phyloP scores from a whole-genome alignment of 192 early-diverging fungal genomes.

The Mortierella alpina region DNA sequence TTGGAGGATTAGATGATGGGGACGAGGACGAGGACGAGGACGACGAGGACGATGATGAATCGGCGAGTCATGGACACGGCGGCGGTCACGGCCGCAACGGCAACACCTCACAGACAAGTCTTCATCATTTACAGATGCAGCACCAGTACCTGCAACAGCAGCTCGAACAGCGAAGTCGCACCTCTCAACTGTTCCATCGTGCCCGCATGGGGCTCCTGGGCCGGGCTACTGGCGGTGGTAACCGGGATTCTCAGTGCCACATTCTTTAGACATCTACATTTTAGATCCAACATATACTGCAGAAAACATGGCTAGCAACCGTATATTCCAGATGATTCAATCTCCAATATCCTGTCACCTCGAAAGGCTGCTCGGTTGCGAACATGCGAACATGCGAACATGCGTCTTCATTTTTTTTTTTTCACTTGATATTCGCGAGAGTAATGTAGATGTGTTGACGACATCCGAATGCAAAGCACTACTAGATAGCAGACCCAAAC shows the following conservation, averaged over 20 bases:
- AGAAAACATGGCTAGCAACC: too few relatives aligned
- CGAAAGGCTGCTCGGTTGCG: too few relatives aligned
- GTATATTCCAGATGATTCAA: too few relatives aligned
- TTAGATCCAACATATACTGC: too few relatives aligned
- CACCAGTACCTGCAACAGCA: slow-evolving; percentile 47
- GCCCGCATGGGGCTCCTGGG: slow-evolving; percentile 30
- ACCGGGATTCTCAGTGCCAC: too few relatives aligned
- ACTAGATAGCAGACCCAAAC: slow-evolving; percentile 53
- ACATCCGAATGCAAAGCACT: background rate
- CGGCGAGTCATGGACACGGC: background rate
- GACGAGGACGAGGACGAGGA: slow-evolving; percentile 15
- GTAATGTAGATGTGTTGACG: too few relatives aligned
- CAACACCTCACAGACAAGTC: slow-evolving; percentile 24
- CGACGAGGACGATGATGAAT: slow-evolving; percentile 20
- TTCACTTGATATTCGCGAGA: too few relatives aligned
- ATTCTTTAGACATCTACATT: too few relatives aligned
- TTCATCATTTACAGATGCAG: slow-evolving; percentile 45
- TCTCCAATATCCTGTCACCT: too few relatives aligned
- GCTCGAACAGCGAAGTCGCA: slow-evolving; percentile 5
- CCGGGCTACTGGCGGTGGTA: too few relatives aligned
- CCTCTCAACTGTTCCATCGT: slow-evolving; percentile 18
- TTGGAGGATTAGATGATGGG: background rate
- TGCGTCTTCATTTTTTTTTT: too few relatives aligned
- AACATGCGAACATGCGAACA: too few relatives aligned
- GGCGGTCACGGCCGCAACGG: background rate